Conservation (phyloP, 257 asterid genomes). For the Forsythia suspensa region DNA sequence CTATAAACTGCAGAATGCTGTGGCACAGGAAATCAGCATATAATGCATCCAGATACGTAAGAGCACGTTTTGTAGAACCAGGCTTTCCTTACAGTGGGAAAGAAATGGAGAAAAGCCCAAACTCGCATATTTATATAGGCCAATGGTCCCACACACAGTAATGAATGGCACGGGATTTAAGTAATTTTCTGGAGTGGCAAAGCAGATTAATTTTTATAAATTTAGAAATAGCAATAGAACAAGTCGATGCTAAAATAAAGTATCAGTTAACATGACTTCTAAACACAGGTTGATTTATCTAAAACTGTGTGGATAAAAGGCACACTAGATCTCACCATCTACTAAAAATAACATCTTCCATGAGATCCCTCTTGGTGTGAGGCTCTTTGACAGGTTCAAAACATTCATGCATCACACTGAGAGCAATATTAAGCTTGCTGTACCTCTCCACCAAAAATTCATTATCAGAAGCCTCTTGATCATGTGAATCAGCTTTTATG, state of each 20-base stretch:
- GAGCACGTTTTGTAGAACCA: not conserved
- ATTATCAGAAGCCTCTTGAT: slow-evolving; percentile 28
- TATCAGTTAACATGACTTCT: not conserved
- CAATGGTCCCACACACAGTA: not conserved
- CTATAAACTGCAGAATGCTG: not conserved
- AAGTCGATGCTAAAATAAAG: not conserved
- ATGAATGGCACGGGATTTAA: not conserved
- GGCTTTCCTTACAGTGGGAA: not conserved
- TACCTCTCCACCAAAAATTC: slow-evolving; percentile 48
- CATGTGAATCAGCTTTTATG: slow-evolving; percentile 34
- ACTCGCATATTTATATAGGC: not conserved
- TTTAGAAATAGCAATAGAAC: not conserved
- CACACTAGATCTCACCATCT: slow-evolving; percentile 52
- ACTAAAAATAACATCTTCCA: slow-evolving; percentile 79
- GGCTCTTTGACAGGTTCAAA: slow-evolving; percentile 82
- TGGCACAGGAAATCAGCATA: not conserved
- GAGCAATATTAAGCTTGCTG: slow-evolving; percentile 76
- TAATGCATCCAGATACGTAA: not conserved
- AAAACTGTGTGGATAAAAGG: not conserved
- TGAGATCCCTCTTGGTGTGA: slow-evolving; percentile 68
- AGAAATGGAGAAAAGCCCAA: not conserved
- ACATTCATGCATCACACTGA: slow-evolving; percentile 84
- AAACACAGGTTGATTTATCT: not conserved
- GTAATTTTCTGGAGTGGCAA: not conserved
- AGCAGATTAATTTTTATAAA: not conserved